phyloP scores from a whole-genome alignment of 139 green algal species.

The Medakamo hakoo region DNA sequence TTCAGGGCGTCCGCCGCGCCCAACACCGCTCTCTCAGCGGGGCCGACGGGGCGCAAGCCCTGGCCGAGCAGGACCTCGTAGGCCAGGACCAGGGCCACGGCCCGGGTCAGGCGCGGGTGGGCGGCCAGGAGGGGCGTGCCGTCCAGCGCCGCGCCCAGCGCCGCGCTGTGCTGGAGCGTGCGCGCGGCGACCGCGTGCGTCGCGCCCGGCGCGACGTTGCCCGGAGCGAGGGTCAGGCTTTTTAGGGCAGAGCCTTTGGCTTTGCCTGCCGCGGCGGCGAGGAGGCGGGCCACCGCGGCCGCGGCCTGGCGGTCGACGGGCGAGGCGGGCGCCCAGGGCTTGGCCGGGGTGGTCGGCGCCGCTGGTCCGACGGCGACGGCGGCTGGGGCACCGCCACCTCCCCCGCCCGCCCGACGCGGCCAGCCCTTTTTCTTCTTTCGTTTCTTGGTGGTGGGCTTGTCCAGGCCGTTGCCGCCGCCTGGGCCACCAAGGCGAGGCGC shows the following conservation, averaged over 20 bases:
- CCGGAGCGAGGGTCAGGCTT: slow-evolving; percentile 53
- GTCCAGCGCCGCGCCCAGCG: slow-evolving; percentile 41
- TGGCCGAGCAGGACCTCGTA: slow-evolving; percentile 67
- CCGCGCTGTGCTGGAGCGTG: slow-evolving; percentile 47
- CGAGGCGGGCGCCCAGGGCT: slow-evolving; percentile 28
- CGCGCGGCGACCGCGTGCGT: slow-evolving; percentile 76
- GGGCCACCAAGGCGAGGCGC: too few relatives aligned
- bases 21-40: slow-evolving; percentile 34
- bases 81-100: slow-evolving; percentile 28
- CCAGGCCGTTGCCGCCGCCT: too few relatives aligned
- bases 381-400: too few relatives aligned
- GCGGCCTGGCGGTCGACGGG: slow-evolving; percentile 35
- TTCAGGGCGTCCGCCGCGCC: slow-evolving; percentile 14
- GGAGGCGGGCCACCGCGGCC: slow-evolving; percentile 19
- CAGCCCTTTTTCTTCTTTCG: too few relatives aligned
- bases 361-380: too few relatives aligned
- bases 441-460: too few relatives aligned
- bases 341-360: too few relatives aligned
- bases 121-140: slow-evolving; percentile 19
- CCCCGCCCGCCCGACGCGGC: too few relatives aligned
- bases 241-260: slow-evolving; percentile 30
- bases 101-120: slow-evolving; percentile 7
- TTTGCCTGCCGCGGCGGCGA: slow-evolving; percentile 17
- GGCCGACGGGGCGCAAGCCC: slow-evolving; percentile 24
- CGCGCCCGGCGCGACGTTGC: slow-evolving; percentile 30